A percentile compares a stretch with the other conserved stretches of the same genome.
These are phyloP conservation scores for Epichloe sylvatica DNA, from an alignment of 2,329 filamentous ascomycete species.

Conservation along the genomic window DNA sequence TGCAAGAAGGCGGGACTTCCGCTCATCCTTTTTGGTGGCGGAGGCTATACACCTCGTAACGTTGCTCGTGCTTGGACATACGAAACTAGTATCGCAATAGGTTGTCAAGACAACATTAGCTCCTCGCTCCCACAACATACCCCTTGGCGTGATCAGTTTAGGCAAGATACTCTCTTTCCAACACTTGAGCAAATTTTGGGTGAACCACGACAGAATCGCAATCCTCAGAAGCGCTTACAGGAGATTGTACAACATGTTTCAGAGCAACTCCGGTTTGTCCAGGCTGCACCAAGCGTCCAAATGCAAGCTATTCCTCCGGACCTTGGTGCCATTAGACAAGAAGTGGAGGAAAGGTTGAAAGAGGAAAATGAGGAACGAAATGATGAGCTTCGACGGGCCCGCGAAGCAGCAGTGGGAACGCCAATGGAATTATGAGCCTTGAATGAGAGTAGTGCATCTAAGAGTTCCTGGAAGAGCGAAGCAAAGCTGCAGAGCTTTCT, in stretches of 20 bases:
- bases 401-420: slow-evolving; percentile 43
- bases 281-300: slow-evolving; percentile 76
- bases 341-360: slow-evolving; percentile 53
- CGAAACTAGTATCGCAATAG: slow-evolving; percentile 83
- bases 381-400: slow-evolving; percentile 35
- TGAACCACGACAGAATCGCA: slow-evolving; percentile 62
- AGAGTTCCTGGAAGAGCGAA: too few species aligned
- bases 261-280: slow-evolving; percentile 76
- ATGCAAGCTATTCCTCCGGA: slow-evolving; percentile 69
- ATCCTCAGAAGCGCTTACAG: slow-evolving; percentile 60
- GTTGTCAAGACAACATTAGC: slow-evolving; percentile 54
- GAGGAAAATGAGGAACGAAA: slow-evolving; percentile 49
- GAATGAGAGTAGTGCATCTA: too few species aligned
- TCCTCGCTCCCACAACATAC: slow-evolving; percentile 65
- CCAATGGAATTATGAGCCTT: slow-evolving; percentile 36
- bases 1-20: slow-evolving; percentile 72
- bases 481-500: too few species aligned
- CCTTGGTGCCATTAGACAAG: slow-evolving; percentile 50
- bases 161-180: slow-evolving; percentile 76
- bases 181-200: slow-evolving; percentile 59
- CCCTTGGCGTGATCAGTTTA: slow-evolving; percentile 79
- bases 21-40: slow-evolving; percentile 81
- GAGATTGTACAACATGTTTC: slow-evolving; percentile 65
- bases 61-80: slow-evolving; percentile 95
- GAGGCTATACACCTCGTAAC: slow-evolving; percentile 91